Evolutionary conservation across 306 rosid species (phyloP).

Genomic region (Datisca glomerata): DNA sequence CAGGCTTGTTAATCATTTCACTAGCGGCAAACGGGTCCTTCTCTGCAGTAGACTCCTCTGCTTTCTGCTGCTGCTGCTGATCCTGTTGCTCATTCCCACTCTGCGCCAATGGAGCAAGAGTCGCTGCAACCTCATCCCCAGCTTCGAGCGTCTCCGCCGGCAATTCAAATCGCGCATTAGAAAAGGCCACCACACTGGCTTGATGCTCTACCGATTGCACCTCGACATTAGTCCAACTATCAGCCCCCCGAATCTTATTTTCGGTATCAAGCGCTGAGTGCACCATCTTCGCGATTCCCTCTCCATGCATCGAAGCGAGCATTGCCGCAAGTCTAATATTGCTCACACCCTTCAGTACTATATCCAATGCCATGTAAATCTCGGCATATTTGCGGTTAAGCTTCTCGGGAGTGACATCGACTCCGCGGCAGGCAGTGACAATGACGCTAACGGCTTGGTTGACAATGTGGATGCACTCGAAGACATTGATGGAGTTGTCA

Average conservation of each 20-base stretch:
- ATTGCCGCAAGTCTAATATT: conserved; percentile 89
- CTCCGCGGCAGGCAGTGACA: conserved; percentile 86
- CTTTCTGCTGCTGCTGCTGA: conserved; percentile 27
- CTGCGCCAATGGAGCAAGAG: conserved; percentile 41
- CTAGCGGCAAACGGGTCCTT: conserved; percentile 93
- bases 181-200: conserved; percentile 46
- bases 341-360: conserved; percentile 80
- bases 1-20: conserved; percentile 71
- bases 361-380: conserved; percentile 93
- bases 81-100: conserved; percentile 33
- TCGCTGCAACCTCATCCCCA: conserved; percentile 58
- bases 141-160: conserved; percentile 74
- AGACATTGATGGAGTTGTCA: conserved; percentile 70
- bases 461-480: conserved; percentile 85
- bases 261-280: conserved; percentile 72
- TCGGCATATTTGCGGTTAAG: conserved; percentile 80
- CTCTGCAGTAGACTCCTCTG: conserved; percentile 41
- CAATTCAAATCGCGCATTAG: conserved; percentile 43
- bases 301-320: conserved; percentile 83
- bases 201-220: conserved; percentile 62
- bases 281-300: conserved; percentile 91
- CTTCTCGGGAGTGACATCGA: conserved; percentile 89
- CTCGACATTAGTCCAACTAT: conserved; percentile 39
- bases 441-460: conserved; percentile 83
- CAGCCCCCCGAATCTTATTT: conserved; percentile 88